These are phyloP conservation scores for Haematococcus lacustris DNA, from an alignment of 139 green algal genomes.

Conservation along the genomic window DNA sequence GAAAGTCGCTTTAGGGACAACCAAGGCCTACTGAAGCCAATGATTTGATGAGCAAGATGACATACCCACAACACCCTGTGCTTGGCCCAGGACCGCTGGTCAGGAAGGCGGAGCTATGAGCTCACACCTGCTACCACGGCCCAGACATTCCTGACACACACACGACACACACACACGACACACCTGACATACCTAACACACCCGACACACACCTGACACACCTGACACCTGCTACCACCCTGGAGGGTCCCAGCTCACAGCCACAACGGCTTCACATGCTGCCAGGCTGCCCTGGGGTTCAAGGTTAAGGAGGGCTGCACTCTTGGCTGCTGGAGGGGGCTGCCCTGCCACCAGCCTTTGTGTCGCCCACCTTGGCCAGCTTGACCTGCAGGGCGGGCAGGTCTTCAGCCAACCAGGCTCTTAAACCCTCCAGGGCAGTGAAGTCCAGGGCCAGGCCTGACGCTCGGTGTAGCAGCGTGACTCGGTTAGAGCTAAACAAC, in stretches of 20 bases:
- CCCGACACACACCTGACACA: neutral
- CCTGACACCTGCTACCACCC: neutral
- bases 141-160: neutral
- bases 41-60: neutral
- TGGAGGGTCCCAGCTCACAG: too few species aligned
- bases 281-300: neutral
- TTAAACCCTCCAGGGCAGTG: conserved; percentile 63
- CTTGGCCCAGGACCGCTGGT: neutral
- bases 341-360: neutral
- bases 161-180: too few species aligned
- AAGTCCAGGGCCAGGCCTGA: conserved; percentile 56
- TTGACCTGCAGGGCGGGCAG: conserved; percentile 55
- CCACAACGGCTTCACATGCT: too few species aligned
- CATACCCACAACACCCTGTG: neutral
- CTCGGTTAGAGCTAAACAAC: conserved; percentile 55
- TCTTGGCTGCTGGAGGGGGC: neutral
- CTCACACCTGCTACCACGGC: too few species aligned
- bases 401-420: conserved; percentile 51
- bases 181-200: neutral
- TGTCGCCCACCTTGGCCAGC: conserved; percentile 22
- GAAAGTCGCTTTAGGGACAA: neutral
- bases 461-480: conserved; percentile 57
- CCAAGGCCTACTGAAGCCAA: neutral
- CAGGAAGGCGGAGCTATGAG: neutral
- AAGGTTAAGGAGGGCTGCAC: neutral